Base-by-base conservation (phyloP, 306 rosid genomes). In the Lathyrus aphaca region DNA sequence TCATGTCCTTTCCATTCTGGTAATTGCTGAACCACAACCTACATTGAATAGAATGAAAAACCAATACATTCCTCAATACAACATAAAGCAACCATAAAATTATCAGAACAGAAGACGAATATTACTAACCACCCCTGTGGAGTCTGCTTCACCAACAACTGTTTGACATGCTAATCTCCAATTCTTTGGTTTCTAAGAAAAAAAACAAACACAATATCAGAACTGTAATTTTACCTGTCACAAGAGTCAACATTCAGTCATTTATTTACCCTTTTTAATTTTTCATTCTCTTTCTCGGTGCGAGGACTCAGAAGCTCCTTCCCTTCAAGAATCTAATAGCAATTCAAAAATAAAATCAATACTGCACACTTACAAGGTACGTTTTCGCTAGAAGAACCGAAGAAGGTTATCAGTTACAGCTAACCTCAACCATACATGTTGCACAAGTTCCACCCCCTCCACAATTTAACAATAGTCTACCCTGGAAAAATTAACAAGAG, bases 121-220 rank as follows among this genome's bases (percentile, higher is more conserved):
- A 29, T 17, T 45, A 50, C 50, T 77, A 19, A 91, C 99, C 99
- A 78, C 81, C 30, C 96, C 97, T 37, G 46, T 84, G 0, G 97
- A 85, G 68, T 91, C 95, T 57, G 89, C 79, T 73, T 78, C 67
- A 21, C 96, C 96, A 40, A 94, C 96, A 37, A 81, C 83, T 61
- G 89, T 81, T 82, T 94, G 99, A 83, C 99, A 94, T 81, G 99
- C 99, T 48, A 91, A 86, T 84, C 99, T 94, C 95, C 95, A 94
- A 73, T 84, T 88, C 82, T 84, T 91, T 71, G 92, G 99, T 84
- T 94, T 94, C 99, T 94, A 86, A 25, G n/a, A 51, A 23, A n/a
- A 57, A 44, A 54, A 15, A 46, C n/a, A 53, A n/a, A 6, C 3
- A 45, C 67, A 1, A 60, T 15, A 53, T 17, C 57, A 66, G 1